phyloP scores from a whole-genome alignment of 2,329 filamentous ascomycete species.

The Xylaria polymorpha region DNA sequence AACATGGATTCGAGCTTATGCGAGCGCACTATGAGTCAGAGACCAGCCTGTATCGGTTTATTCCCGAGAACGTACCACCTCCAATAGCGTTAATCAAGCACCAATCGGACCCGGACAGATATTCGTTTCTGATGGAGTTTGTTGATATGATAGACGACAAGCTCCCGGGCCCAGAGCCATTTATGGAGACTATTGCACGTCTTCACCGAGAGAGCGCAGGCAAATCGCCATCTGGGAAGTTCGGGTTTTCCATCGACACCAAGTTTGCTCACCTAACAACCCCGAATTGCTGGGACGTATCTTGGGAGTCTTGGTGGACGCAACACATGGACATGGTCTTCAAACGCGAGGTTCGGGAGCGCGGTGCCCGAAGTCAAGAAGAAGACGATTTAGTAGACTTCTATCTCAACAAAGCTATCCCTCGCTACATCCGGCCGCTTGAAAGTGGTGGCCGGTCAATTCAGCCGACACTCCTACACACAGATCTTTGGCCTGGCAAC shows the following conservation, averaged over 20 bases:
- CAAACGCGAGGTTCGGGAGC: constrained; percentile 36
- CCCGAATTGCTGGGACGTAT: constrained; percentile 41
- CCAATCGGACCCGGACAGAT: constrained; percentile 37
- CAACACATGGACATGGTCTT: constrained; percentile 37
- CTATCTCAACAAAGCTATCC: no score
- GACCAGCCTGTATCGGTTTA: constrained; percentile 6
- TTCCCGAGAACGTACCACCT: constrained; percentile 12
- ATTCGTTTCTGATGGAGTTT: constrained; percentile 46
- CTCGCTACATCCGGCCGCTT: constrained; percentile 43
- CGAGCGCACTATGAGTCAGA: constrained; percentile 42
- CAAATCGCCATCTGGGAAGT: constrained; percentile 41
- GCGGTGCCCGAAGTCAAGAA: constrained; percentile 30
- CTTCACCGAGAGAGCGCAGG: constrained; percentile 45
- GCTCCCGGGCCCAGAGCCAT: constrained; percentile 38
- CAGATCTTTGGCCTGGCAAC: constrained; percentile 46
- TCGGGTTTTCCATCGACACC: constrained; percentile 43
- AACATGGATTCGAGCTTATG: no score
- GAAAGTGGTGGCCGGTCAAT: constrained; percentile 43
- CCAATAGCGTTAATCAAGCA: constrained; percentile 39
- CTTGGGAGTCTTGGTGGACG: constrained; percentile 44
- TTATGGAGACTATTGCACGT: constrained; percentile 39
- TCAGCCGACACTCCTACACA: constrained; percentile 44
- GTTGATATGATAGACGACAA: constrained; percentile 44
- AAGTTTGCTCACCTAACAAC: constrained; percentile 30
- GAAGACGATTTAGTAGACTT: constrained; percentile 44